Conservation (phyloP, 2,329 filamentous ascomycete genomes). For the Aureobasidium sp. region DNA sequence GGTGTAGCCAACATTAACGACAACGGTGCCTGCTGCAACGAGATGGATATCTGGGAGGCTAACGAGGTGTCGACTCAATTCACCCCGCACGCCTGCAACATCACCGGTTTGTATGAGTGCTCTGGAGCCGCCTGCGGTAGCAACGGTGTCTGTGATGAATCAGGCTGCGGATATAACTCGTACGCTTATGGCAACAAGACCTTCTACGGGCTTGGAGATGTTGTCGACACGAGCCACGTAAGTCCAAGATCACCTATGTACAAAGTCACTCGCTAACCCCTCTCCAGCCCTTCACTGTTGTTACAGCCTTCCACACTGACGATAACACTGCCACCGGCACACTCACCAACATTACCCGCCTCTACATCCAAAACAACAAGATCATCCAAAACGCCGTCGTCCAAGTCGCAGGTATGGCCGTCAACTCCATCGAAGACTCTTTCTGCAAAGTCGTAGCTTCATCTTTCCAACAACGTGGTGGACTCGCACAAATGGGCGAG, state of each 20-base stretch:
- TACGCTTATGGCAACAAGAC: slow-evolving; percentile 57
- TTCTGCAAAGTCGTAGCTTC: slow-evolving; percentile 44
- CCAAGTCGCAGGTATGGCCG: slow-evolving; percentile 35
- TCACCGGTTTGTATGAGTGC: slow-evolving; percentile 43
- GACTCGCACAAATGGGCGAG: slow-evolving; percentile 47
- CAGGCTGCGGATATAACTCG: slow-evolving; percentile 64
- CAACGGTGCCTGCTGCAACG: slow-evolving; percentile 56
- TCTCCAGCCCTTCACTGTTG: slow-evolving; percentile 34
- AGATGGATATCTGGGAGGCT: slow-evolving; percentile 66
- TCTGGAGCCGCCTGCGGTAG: slow-evolving; percentile 51
- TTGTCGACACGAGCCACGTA: slow-evolving; percentile 46
- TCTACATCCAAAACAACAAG: slow-evolving; percentile 57
- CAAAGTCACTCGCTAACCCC: neutral
- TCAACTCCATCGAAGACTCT: slow-evolving; percentile 49
- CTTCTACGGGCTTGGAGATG: slow-evolving; percentile 56
- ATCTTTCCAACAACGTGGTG: slow-evolving; percentile 48
- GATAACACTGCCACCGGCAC: slow-evolving; percentile 45
- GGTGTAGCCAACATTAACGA: slow-evolving; percentile 41
- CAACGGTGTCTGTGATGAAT: slow-evolving; percentile 57
- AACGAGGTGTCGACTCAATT: slow-evolving; percentile 57
- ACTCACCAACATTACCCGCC: slow-evolving; percentile 55
- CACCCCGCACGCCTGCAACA: slow-evolving; percentile 58
- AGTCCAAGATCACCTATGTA: neutral
- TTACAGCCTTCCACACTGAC: slow-evolving; percentile 57
- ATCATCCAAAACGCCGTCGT: slow-evolving; percentile 51